phyloP scores from a whole-genome alignment of 2,329 filamentous ascomycete genomes.

The Colletotrichum scovillei region DNA sequence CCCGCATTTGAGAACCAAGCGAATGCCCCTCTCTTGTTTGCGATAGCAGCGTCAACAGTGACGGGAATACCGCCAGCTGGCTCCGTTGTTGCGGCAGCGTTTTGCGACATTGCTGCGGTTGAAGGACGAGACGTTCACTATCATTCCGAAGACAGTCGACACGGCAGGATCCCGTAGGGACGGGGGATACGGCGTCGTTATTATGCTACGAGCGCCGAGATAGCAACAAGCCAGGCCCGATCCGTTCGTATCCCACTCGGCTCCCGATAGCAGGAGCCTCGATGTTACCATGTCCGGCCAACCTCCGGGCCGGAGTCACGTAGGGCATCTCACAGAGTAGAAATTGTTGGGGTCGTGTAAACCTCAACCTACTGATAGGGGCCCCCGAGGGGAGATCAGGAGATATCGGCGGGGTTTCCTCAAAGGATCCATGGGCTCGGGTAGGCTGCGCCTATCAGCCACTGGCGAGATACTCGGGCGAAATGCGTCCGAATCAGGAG shows the following conservation, averaged over 20 bases:
- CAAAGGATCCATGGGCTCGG: background rate
- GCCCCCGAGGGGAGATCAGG: background rate
- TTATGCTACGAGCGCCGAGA: background rate
- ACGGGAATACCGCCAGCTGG: slow-evolving; percentile 19
- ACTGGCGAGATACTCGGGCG: background rate
- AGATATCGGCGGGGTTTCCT: slow-evolving; percentile 2
- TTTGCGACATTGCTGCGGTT: slow-evolving; percentile 9
- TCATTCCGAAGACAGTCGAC: background rate
- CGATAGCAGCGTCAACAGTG: slow-evolving; percentile 28
- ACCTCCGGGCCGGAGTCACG: slow-evolving; percentile 16
- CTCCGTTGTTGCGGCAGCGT: background rate
- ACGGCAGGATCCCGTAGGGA: background rate
- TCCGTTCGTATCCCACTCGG: background rate
- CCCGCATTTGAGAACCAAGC: slow-evolving; percentile 26
- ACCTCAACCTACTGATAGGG: background rate
- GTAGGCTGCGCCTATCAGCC: slow-evolving; percentile 1
- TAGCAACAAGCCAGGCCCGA: background rate
- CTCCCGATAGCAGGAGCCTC: background rate
- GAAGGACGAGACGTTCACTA: background rate
- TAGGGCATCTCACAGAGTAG: background rate
- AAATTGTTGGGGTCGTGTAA: background rate
- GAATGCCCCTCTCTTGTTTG: slow-evolving; percentile 11
- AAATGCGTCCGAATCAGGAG: slow-evolving; percentile 19
- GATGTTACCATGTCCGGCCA: slow-evolving; percentile 17
- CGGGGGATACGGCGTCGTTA: background rate